A percentile compares a stretch with the other conserved stretches of the same genome.
Evolutionary conservation across 1,284 basidiomycete genomes (phyloP).

Genomic region (Spongiforma sp.): DNA sequence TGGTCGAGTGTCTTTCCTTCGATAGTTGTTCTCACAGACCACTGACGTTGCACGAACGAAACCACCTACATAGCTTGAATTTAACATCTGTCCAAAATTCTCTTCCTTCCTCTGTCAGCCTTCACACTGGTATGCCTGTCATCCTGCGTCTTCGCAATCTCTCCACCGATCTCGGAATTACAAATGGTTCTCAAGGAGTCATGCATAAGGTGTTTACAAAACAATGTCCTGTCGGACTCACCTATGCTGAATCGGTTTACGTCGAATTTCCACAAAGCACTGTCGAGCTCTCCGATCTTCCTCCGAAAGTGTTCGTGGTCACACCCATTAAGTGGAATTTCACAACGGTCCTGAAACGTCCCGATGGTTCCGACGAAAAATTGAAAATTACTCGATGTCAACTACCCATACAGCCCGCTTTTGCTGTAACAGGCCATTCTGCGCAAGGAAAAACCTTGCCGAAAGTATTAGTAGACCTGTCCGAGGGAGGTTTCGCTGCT

Average conservation of each 20-base stretch:
- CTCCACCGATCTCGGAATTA: slow-evolving; percentile 36
- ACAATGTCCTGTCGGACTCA: neutral
- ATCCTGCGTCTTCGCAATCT: slow-evolving; percentile 31
- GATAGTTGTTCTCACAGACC: neutral
- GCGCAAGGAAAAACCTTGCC: slow-evolving; percentile 1
- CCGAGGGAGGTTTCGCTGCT: neutral
- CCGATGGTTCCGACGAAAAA: neutral
- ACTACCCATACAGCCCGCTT: neutral
- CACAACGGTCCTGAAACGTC: neutral
- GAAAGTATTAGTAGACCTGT: neutral
- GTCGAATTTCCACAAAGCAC: neutral
- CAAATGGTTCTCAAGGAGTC: slow-evolving; percentile 34
- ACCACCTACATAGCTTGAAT: neutral
- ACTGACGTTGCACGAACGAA: neutral
- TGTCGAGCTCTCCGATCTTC: neutral
- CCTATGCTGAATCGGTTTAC: neutral
- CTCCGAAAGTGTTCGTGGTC: neutral
- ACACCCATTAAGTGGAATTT: neutral
- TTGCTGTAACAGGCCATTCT: neutral
- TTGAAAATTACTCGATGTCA: neutral
- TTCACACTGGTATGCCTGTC: slow-evolving; percentile 37
- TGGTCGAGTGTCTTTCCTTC: neutral
- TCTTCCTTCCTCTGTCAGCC: slow-evolving; percentile 18
- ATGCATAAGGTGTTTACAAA: slow-evolving; percentile 15
- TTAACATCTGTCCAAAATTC: neutral